Percentiles rank a stretch among this genome's conserved stretches.
Evolutionary conservation across 2,329 filamentous ascomycete species (phyloP).

Genomic region (Chrysoporthe deuterocubensis): DNA sequence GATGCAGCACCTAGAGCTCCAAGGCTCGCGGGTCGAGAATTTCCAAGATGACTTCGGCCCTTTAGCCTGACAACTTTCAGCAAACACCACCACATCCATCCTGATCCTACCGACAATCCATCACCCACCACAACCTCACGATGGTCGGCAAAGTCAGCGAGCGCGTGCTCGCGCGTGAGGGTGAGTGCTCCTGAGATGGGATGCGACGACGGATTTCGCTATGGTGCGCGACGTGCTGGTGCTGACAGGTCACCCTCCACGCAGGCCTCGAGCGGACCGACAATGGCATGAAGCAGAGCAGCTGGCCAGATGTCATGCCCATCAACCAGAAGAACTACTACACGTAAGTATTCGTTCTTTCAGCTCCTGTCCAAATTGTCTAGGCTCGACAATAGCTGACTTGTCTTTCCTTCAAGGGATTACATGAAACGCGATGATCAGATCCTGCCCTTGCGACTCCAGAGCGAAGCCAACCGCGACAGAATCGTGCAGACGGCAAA

Average conservation of each 20-base stretch:
- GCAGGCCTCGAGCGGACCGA: conserved; percentile 92
- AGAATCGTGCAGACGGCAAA: conserved; percentile 84
- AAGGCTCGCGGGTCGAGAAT: conserved; percentile 18
- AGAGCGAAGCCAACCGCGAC: conserved; percentile 84
- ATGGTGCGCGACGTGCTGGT: conserved; percentile 16
- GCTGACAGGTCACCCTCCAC: conserved; percentile 20
- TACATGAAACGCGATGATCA: conserved; percentile 99
- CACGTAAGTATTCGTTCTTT: conserved; percentile 63
- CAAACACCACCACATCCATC: conserved; percentile 9
- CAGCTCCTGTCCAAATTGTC: not conserved
- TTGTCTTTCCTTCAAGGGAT: conserved; percentile 62
- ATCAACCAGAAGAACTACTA: conserved; percentile 99
- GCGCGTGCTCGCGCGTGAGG: conserved; percentile 66
- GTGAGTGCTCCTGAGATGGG: conserved; percentile 43
- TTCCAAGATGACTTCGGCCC: conserved; percentile 21
- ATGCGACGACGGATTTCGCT: conserved; percentile 3
- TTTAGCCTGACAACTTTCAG: not conserved
- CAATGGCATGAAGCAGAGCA: conserved; percentile 96
- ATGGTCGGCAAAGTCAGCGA: conserved; percentile 71
- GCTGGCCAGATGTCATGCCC: conserved; percentile 87
- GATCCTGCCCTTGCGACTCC: conserved; percentile 83
- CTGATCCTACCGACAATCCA: conserved; percentile 29
- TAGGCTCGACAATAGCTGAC: conserved; percentile 32
- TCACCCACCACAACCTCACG: conserved; percentile 27
- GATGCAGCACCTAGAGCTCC: conserved; percentile 24